Base-by-base conservation (phyloP, 768 basidiomycete genomes). In the Auricularia cornea region DNA sequence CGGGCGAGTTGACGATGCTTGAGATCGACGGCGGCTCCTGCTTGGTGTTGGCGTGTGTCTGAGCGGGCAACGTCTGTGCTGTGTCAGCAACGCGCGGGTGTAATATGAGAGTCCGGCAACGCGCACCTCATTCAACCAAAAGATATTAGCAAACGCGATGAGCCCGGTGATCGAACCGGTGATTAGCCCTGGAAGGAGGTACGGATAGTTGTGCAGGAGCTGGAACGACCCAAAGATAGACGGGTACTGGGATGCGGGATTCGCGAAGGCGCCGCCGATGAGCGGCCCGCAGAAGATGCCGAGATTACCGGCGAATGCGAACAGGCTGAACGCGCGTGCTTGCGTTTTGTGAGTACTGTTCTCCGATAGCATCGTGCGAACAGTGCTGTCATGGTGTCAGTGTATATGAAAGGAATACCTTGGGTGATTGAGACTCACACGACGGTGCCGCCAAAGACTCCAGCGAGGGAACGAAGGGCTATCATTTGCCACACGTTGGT, bases 101-200 rank as follows among this genome's bases (percentile, higher is more conserved):
- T 16, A 1, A 57, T 16, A 31, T 28, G 52, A 38, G 32, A 52
- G 40, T 32, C n/a, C n/a, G 11, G 32, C 29, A 3, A 29, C 30
- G 20, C 59, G 20, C 26, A 62, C 64, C 62, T 67, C 66, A 32
- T 67, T 65, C 12, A 67, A 40, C 48, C 65, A 67, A 26, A 67
- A 41, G 18, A 65, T 12, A 52, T 63, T 65, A 12, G 61, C 20
- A 5, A 65, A 14, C 12, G 64, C 65, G 16, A 48, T 62, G n/a
- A 59, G 26, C 5, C 59, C 32, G 44, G 62, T 60, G 23, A 67
- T 28, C 5, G 38, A 41, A 16, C 66, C 66, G 3, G 62, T 51
- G 32, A 65, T 30, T 44, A 67, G 40, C 23, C 66, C 62, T 2
- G 66, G 66, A 10, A 67, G 64, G 16, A 63, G 54, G 56, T 67